Percentiles rank a stretch among this genome's conserved stretches.
Evolutionary conservation across 257 asterid genomes (phyloP).

Genomic region (Nicotiana paniculata): DNA sequence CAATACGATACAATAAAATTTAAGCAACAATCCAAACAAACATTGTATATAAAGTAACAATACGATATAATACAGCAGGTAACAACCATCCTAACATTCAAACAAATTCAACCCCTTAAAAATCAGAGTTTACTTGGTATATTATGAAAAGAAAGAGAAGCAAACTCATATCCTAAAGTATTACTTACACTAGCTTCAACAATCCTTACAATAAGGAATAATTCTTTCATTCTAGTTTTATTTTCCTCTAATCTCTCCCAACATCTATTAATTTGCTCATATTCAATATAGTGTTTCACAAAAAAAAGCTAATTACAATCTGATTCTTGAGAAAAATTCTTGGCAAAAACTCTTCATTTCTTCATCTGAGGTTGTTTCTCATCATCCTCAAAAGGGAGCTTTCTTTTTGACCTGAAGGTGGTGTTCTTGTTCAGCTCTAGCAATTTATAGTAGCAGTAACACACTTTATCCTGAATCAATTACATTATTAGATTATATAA

Average conservation of each 20-base stretch:
- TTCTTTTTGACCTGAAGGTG: too few species aligned
- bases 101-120: slow-evolving; percentile 38
- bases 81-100: slow-evolving; percentile 1
- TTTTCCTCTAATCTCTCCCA: background rate
- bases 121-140: slow-evolving; percentile 21
- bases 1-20: too few species aligned
- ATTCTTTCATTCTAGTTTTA: background rate
- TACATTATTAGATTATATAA: slow-evolving; percentile 35
- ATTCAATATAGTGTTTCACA: slow-evolving; percentile 10
- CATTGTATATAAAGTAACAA: too few species aligned
- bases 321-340: slow-evolving; percentile 34
- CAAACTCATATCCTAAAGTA: slow-evolving; percentile 37
- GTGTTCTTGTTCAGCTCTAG: slow-evolving; percentile 13
- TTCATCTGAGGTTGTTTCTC: background rate
- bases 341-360: slow-evolving; percentile 18
- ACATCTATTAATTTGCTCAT: background rate
- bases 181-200: slow-evolving; percentile 17
- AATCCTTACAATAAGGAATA: background rate
- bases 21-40: too few species aligned
- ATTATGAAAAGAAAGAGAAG: slow-evolving; percentile 21
- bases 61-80: too few species aligned
- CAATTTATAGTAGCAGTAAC: slow-evolving; percentile 12
- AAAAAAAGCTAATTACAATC: slow-evolving; percentile 6
- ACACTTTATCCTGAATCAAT: slow-evolving; percentile 2
- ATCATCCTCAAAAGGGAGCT: slow-evolving; percentile 11